These are phyloP conservation scores for Scedosporium apiospermum DNA, from an alignment of 2,329 filamentous ascomycete genomes.

Conservation along the genomic window DNA sequence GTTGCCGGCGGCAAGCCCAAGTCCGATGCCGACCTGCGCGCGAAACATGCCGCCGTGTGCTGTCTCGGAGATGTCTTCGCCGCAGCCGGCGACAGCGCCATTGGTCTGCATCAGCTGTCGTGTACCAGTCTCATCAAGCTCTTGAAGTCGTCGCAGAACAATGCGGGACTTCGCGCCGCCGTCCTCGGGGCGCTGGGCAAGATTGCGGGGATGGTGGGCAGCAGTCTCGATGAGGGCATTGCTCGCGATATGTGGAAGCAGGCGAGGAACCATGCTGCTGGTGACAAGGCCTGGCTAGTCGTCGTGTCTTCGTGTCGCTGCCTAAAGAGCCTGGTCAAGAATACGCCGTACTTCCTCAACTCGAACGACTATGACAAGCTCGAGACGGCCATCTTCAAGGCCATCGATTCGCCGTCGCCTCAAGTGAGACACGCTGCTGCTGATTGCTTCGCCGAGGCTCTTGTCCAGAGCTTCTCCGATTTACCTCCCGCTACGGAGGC, in stretches of 20 bases:
- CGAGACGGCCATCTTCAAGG: slow-evolving; percentile 73
- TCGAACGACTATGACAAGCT: slow-evolving; percentile 84
- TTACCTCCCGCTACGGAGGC: slow-evolving; percentile 26
- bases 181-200: slow-evolving; percentile 68
- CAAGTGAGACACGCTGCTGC: slow-evolving; percentile 78
- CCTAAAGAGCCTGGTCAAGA: slow-evolving; percentile 60
- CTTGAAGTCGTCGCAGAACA: slow-evolving; percentile 66
- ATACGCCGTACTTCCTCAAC: slow-evolving; percentile 78
- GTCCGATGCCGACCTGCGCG: slow-evolving; percentile 64
- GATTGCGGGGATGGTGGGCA: slow-evolving; percentile 63
- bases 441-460: slow-evolving; percentile 70
- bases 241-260: slow-evolving; percentile 94
- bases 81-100: slow-evolving; percentile 86
- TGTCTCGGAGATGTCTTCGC: slow-evolving; percentile 85
- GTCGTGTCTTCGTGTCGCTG: slow-evolving; percentile 72
- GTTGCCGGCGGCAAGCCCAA: slow-evolving; percentile 65
- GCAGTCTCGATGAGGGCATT: slow-evolving; percentile 71
- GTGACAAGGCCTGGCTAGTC: slow-evolving; percentile 76
- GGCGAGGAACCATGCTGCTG: slow-evolving; percentile 62
- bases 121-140: slow-evolving; percentile 66
- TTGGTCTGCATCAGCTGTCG: slow-evolving; percentile 68
- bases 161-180: slow-evolving; percentile 74
- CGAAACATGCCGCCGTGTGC: slow-evolving; percentile 78
- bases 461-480: slow-evolving; percentile 59
- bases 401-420: slow-evolving; percentile 67